These are phyloP conservation scores for Silene conica DNA, from an alignment of 148 eudicot genomes.

Conservation along the genomic window DNA sequence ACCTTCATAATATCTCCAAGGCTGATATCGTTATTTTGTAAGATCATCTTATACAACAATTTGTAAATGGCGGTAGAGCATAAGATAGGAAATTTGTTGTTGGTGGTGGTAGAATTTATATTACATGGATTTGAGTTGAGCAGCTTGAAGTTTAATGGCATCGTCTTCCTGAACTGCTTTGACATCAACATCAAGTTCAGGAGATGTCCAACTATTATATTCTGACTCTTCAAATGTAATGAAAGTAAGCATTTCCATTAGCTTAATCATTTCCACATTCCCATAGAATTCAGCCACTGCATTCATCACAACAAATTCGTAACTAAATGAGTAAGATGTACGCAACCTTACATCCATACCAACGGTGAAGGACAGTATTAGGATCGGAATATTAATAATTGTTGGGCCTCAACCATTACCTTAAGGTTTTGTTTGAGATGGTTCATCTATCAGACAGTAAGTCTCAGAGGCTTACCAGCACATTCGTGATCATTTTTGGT, in stretches of 20 bases:
- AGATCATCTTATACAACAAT: not conserved
- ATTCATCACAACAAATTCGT: constrained; percentile 16
- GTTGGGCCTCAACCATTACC: too few relatives aligned
- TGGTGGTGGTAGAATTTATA: too few relatives aligned
- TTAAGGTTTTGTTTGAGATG: too few relatives aligned
- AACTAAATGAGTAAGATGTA: too few relatives aligned
- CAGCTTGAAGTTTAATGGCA: constrained; percentile 58
- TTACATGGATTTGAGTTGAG: constrained; percentile 65
- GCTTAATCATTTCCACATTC: constrained; percentile 71
- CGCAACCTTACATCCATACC: too few relatives aligned
- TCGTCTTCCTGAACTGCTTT: constrained; percentile 65
- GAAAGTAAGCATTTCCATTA: constrained; percentile 65
- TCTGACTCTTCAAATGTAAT: constrained; percentile 63
- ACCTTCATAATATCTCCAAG: too few relatives aligned
- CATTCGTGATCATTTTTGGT: constrained; percentile 62
- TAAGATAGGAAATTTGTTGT: not conserved
- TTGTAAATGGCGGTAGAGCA: not conserved
- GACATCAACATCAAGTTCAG: constrained; percentile 66
- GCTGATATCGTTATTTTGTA: too few relatives aligned
- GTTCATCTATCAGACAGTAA: too few relatives aligned
- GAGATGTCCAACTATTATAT: constrained; percentile 63
- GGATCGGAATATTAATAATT: too few relatives aligned
- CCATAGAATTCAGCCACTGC: constrained; percentile 74
- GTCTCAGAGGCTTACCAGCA: constrained; percentile 38
- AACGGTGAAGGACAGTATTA: too few relatives aligned